Evolutionary conservation across 1,139 yeast species (phyloP).

Genomic region (Yamadazyma spencermartinsiae): DNA sequence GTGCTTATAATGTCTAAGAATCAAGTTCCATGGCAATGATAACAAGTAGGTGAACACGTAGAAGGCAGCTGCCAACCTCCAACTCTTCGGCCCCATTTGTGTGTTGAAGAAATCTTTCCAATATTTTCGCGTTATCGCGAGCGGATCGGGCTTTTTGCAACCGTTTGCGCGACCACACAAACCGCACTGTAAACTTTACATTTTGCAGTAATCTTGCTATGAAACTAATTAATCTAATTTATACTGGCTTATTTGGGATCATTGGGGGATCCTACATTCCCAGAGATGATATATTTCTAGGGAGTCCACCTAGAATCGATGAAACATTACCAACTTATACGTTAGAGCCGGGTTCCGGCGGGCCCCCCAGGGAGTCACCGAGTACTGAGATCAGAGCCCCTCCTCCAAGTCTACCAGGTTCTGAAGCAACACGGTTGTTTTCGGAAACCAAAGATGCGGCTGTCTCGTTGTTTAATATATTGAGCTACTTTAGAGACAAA

Average conservation of each 20-base stretch:
- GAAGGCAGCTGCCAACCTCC: constrained; percentile 11
- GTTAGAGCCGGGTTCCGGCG: no score
- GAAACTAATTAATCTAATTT: background rate
- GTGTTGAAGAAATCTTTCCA: no score
- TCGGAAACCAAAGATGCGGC: background rate
- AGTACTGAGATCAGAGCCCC: no score
- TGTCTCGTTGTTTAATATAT: constrained; percentile 8
- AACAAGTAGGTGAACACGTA: constrained; percentile 19
- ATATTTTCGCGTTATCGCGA: no score
- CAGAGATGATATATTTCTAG: no score
- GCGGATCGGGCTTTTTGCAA: background rate
- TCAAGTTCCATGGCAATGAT: constrained; percentile 19
- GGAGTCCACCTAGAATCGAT: no score
- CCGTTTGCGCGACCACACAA: no score
- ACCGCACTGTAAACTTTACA: no score
- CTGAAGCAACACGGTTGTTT: background rate
- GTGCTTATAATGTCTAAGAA: constrained; percentile 15
- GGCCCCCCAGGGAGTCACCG: no score
- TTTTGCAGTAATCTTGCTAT: no score
- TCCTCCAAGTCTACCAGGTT: background rate
- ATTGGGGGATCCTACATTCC: constrained; percentile 5
- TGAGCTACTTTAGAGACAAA: constrained; percentile 9
- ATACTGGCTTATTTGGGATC: background rate
- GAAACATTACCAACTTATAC: no score
- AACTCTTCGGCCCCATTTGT: constrained; percentile 2